These are phyloP conservation scores for Eucalyptus polybractea DNA, from an alignment of 345 rosid genomes.

Conservation along the genomic window DNA sequence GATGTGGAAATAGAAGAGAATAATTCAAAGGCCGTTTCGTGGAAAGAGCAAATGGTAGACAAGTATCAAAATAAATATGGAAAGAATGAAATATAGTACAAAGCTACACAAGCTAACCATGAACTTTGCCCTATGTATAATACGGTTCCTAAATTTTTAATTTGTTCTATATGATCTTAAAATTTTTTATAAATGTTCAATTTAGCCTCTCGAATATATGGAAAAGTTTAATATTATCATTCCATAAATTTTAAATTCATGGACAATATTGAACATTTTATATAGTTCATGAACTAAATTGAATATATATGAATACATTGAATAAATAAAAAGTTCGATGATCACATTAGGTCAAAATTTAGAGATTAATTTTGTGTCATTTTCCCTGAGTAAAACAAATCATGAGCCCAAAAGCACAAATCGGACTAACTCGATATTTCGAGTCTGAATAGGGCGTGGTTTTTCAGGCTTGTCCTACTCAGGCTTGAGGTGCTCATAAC, in stretches of 20 bases:
- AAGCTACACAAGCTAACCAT: neutral
- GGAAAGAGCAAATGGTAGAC: neutral
- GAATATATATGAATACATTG: too few relatives aligned
- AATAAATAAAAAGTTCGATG: too few relatives aligned
- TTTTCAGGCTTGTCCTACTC: neutral
- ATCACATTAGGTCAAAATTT: too few relatives aligned
- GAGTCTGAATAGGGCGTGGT: neutral
- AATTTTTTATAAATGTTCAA: too few relatives aligned
- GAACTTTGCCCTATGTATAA: too few relatives aligned
- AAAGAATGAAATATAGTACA: neutral
- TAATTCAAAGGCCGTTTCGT: neutral
- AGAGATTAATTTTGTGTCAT: too few relatives aligned
- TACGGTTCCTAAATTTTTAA: neutral
- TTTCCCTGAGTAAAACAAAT: neutral
- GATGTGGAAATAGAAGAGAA: neutral
- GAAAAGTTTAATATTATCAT: rapidly evolving
- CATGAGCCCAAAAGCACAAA: neutral
- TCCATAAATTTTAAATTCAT: too few relatives aligned
- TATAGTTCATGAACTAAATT: too few relatives aligned
- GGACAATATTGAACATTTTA: too few relatives aligned
- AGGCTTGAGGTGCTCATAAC: neutral
- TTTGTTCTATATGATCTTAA: rapidly evolving
- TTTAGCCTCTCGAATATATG: too few relatives aligned
- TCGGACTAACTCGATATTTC: neutral
- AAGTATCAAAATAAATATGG: neutral